These are phyloP conservation scores for Nannizziopsis barbatae DNA, from an alignment of 2,329 filamentous ascomycete species.

Conservation along the genomic window DNA sequence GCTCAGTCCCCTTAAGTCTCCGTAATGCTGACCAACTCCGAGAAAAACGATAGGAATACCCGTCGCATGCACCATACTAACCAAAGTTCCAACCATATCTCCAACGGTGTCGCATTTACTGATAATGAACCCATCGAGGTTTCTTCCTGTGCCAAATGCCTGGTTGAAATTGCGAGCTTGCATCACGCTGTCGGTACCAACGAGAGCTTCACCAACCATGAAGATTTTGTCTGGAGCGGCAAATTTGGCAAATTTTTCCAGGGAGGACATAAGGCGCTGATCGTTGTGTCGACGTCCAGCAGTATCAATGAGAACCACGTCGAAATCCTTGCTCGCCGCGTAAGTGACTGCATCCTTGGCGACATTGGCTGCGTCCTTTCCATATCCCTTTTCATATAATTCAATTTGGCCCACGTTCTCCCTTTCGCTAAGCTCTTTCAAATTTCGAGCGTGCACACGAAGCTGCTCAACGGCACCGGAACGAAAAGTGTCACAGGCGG, in stretches of 20 bases:
- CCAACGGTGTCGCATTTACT: conserved; percentile 98
- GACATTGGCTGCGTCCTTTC: conserved; percentile 91
- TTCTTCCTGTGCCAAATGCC: conserved; percentile 69
- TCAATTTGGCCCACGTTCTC: conserved; percentile 74
- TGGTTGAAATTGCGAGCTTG: conserved; percentile 95
- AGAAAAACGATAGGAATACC: conserved; percentile 93
- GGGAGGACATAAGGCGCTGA: conserved; percentile 82
- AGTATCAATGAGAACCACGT: conserved; percentile 94
- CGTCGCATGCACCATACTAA: conserved; percentile 95
- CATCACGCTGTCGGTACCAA: conserved; percentile 88
- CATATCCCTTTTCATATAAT: conserved; percentile 93
- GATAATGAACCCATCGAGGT: conserved; percentile 93
- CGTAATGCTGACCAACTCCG: conserved; percentile 59
- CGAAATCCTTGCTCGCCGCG: conserved; percentile 63
- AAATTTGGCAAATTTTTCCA: conserved; percentile 96
- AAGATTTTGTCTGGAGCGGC: conserved; percentile 96
- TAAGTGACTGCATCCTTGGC: conserved; percentile 85
- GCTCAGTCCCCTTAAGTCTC: conserved; percentile 52
- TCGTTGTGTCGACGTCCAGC: conserved; percentile 93
- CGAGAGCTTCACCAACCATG: conserved; percentile 89
- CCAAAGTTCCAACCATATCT: conserved; percentile 94
- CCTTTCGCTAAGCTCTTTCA: conserved; percentile 74
- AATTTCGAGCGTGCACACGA: conserved; percentile 84
- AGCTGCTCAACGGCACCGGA: conserved; percentile 95
- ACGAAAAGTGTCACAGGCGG: conserved; percentile 91